phyloP scores from a whole-genome alignment of 1,284 basidiomycete genomes.

The Vanrija pseudolonga region DNA sequence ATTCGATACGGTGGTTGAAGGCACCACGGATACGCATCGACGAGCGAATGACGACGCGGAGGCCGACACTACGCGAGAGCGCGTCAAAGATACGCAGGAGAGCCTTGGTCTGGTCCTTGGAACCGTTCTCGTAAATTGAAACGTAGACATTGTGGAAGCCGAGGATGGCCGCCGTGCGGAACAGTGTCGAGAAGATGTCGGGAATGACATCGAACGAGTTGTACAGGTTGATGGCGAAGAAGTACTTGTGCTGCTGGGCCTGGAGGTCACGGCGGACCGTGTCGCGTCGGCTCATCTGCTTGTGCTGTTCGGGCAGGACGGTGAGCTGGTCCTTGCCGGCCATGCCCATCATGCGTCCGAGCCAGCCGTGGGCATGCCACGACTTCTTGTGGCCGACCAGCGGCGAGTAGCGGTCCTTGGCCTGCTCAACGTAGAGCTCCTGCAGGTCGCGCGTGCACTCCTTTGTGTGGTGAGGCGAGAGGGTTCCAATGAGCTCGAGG shows the following conservation, averaged over 20 bases:
- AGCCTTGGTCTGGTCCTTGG: conserved; percentile 92
- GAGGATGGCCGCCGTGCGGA: conserved; percentile 78
- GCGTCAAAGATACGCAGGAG: conserved; percentile 88
- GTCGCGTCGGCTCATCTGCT: conserved; percentile 50
- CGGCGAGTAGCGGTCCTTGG: conserved; percentile 72
- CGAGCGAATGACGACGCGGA: conserved; percentile 85
- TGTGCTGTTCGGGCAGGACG: conserved; percentile 16
- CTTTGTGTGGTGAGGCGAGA: conserved; percentile 83
- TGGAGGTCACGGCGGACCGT: conserved; percentile 48
- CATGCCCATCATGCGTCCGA: conserved; percentile 51
- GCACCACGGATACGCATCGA: conserved; percentile 84
- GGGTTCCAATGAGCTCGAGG: conserved; percentile 74
- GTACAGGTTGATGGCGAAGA: conserved; percentile 95
- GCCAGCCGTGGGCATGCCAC: conserved; percentile 56
- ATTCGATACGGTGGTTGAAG: conserved; percentile 98
- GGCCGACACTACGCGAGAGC: conserved; percentile 76
- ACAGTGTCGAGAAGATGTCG: conserved; percentile 91
- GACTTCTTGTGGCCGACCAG: conserved; percentile 72
- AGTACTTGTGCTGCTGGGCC: conserved; percentile 80
- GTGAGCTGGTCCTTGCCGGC: conserved; percentile 27
- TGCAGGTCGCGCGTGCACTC: conserved; percentile 82
- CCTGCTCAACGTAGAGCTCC: conserved; percentile 76
- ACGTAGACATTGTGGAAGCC: conserved; percentile 96
- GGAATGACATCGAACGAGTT: conserved; percentile 98
- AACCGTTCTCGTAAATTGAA: conserved; percentile 96